A percentile compares a stretch with the other conserved stretches of the same genome.
phyloP scores from a whole-genome alignment of 148 eudicot species.

The Cornus suecica region DNA sequence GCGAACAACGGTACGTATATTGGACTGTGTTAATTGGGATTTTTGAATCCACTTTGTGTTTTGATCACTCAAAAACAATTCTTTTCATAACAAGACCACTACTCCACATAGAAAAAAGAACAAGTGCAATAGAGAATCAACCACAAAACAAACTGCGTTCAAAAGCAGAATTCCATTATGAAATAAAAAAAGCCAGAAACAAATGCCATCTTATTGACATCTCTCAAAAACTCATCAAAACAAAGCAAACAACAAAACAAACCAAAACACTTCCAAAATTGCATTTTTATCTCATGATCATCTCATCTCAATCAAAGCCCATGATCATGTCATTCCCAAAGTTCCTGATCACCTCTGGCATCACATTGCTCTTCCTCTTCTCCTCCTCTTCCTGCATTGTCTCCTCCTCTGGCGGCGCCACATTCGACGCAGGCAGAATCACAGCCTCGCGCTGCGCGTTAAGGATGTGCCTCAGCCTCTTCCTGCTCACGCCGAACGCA shows the following conservation, averaged over 20 bases:
- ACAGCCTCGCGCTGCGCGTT: conserved; percentile 53
- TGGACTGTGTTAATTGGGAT: too few relatives aligned
- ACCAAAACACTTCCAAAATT: background rate
- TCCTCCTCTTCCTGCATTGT: background rate
- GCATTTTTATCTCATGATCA: background rate
- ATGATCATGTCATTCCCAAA: conserved; percentile 14
- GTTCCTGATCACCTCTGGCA: conserved; percentile 25
- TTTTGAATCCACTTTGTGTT: too few relatives aligned
- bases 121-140: too few relatives aligned
- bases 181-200: background rate
- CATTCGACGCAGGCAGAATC: conserved; percentile 58
- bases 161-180: background rate
- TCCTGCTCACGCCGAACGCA: conserved; percentile 61
- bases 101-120: too few relatives aligned
- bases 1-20: too few relatives aligned
- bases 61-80: too few relatives aligned
- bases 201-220: background rate
- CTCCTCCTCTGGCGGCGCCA: conserved; percentile 32
- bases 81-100: too few relatives aligned
- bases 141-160: background rate
- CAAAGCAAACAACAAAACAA: too few relatives aligned
- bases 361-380: conserved; percentile 7
- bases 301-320: conserved; percentile 20
- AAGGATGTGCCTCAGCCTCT: conserved; percentile 31
- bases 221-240: background rate